Base-by-base conservation (phyloP, 306 rosid genomes). In the Astragalus glycyphyllos region DNA sequence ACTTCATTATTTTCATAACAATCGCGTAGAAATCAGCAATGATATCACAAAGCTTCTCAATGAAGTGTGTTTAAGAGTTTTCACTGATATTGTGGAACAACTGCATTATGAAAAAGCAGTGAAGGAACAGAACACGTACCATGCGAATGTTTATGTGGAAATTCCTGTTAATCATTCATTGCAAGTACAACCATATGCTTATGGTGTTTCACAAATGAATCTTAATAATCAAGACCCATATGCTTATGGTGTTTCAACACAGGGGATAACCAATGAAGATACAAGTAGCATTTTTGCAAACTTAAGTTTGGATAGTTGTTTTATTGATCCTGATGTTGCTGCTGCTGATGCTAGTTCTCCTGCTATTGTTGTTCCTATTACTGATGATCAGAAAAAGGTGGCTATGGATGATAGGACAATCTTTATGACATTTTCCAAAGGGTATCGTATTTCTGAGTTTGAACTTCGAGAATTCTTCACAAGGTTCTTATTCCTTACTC, bases 351-450 rank as follows among this genome's bases (percentile, higher is more conserved):
- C 31, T 2, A 4, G 31, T 26, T 26, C 31, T 26, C 3, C 31
- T 26, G 31, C 3, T 26, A 4, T 26, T 26, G 31, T 26, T 26
- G 3, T 26, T 26, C 4, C 31, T 26, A 4, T 26, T 26, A 0
- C 0, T 51, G 50, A 8, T 11, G 50, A 31, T 11, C 48, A 9
- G 20, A 37, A 4, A 11, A 26, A 26, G 31, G 76, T 76, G 12
- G 58, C 77, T 0, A 15, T 76, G 0, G 84, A 84, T 47, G 83
- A 87, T 6, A 85, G 96, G 81, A 90, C 86, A 1, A 77, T 90
- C 26, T 85, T 90, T 58, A 53, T 90, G 45, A 87, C 90, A 5
- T 90, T 90, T 58, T 87, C 96, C 0, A 87, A 80, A 56, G 96
- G 92, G 0, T 87, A 85, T 58, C 96, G 90, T 5, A 76, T 87